Evolutionary conservation across 805 yeast species (phyloP), one percentile per base, ranked within the genome.

Genomic region (Wickerhamiella galacta): DNA sequence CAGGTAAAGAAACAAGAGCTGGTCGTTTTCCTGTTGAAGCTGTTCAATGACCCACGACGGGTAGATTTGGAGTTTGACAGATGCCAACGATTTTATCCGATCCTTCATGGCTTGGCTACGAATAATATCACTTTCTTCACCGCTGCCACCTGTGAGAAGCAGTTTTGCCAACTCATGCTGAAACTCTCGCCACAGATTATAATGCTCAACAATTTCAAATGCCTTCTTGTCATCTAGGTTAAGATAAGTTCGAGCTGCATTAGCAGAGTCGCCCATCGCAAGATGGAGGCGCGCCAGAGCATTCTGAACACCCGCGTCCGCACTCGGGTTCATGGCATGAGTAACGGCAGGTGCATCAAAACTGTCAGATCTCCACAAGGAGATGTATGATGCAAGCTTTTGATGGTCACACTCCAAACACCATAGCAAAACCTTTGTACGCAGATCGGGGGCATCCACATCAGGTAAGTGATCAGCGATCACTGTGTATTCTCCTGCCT

Each of bases 181-280:
- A 38, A 69, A 69, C 18, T 58, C 61, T 0, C 63, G 52, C 26
- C 85, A 52, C 20, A 87, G 53, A 44, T 82, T 87, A 47, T 75
- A 63, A 23, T 63, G 58, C 8, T 72, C 58, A 31, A 83, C 56
- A 34, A 81, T 67, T 24, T 64, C 61, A 28, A 85, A 48, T 0
- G 73, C 65, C 11, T 64, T 45, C 0, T 60, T 48, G 48, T 78
- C 83, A 39, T 64, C 59, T 18, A 76, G 52, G 12, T 50, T 51
- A 10, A 80, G 60, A 42, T 80, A 57, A 47, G 76, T 83, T 0
- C 61, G 61, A 6, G 77, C 70, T 2, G 94, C 85, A 21, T 62
- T 60, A 2, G 58, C 56, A 2, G 76, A 76, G 27, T 74, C 75
- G 20, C 67, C 65, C 0, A 70, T 54, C 32, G 64, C 61, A 8